Base-by-base conservation (phyloP, 2,329 filamentous ascomycete genomes). In the Stagonosporopsis chrysanthemi region DNA sequence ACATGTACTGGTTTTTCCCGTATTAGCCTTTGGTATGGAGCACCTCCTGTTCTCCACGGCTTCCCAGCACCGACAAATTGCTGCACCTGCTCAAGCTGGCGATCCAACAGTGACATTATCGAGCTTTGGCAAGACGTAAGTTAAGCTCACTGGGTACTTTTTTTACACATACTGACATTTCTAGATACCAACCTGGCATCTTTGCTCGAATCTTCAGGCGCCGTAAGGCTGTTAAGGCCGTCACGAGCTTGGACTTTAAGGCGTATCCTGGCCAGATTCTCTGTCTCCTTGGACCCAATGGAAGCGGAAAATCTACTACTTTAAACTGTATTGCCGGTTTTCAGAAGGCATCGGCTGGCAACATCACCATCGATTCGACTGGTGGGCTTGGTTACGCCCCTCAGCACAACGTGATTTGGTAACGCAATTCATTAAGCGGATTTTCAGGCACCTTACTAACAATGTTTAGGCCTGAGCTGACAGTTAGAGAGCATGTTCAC, bases 91-190 rank as follows among this genome's bases (percentile, higher is more conserved):
- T 2, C 50, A 40, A 22, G 8, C 45, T 26, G 46, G 44, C 3
- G 59, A 56, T 35, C 60, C 68, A 29, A 88, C 91, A 8, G 67
- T 69, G 23, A 61, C 47, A 5, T 43, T 71, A 2, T 56, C 58
- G 1, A 56, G 44, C 2, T 66, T 71, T 33, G 57, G 56, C 23
- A 69, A 70, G 38, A 70, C 63, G 63, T 68, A 50, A 46, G 64
- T 55, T 12, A 1, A 22, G 3, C 12, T 12, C 12, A n/a, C 3
- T 9, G 1, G 8, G 7, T 26, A 38, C 24, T 8, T 26, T 26
- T 26, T 1, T 26, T 8, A 4, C 8, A 26, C 5, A 4, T 38
- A 19, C 38, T 63, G n/a, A 63, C 22, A 4, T 19, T 15, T 15
- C 0, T 28, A 63, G 62, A 6, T 69, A 67, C 31, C 57, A 49